phyloP scores from a whole-genome alignment of 148 eudicot genomes.

The Oxyria digyna region DNA sequence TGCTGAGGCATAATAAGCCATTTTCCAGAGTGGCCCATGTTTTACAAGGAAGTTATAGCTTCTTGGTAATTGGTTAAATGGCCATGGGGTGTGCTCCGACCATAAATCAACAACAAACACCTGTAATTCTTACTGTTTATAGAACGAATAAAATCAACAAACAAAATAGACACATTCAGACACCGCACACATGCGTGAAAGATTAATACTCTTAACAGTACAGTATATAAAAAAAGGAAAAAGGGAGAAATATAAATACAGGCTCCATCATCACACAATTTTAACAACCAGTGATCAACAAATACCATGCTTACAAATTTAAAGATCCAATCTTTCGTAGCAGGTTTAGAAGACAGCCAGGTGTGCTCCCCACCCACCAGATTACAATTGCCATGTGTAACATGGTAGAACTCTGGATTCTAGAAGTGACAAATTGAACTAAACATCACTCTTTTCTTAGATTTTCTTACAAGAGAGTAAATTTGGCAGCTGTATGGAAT shows the following conservation, averaged over 20 bases:
- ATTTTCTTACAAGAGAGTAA: neutral
- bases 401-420: neutral
- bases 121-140: conserved; percentile 50
- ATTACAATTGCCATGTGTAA: neutral
- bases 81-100: conserved; percentile 98
- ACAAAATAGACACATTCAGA: conserved; percentile 10
- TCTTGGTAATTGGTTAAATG: conserved; percentile 91
- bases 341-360: neutral
- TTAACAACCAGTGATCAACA: neutral
- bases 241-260: neutral
- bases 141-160: conserved; percentile 26
- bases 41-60: conserved; percentile 94
- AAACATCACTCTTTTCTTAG: neutral
- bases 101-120: conserved; percentile 92
- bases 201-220: neutral
- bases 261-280: neutral
- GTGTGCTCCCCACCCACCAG: neutral
- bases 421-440: neutral
- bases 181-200: neutral
- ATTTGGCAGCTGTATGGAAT: neutral
- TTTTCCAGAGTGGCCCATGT: conserved; percentile 81
- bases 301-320: neutral
- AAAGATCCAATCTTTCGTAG: neutral
- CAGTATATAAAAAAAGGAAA: neutral
- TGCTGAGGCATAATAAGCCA: conserved; percentile 80